Conservation (phyloP, 2,329 filamentous ascomycete species). For the Penicillium sclerotiorum region DNA sequence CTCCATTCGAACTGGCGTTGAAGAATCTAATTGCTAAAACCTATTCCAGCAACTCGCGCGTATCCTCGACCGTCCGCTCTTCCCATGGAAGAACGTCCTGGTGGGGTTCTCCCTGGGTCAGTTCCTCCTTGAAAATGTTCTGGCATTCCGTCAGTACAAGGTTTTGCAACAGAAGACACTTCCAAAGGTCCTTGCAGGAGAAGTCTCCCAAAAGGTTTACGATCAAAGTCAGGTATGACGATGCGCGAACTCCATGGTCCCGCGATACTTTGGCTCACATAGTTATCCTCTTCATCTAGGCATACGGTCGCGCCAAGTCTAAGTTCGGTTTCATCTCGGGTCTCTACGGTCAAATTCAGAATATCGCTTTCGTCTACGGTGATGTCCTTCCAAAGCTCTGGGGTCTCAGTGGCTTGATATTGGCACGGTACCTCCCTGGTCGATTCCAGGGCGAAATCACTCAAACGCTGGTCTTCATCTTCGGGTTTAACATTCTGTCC, state of each 20-base stretch:
- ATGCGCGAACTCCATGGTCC: not conserved
- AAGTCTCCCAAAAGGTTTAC: conserved; percentile 86
- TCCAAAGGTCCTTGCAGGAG: conserved; percentile 82
- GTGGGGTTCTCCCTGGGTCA: conserved; percentile 92
- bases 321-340: conserved; percentile 81
- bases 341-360: conserved; percentile 85
- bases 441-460: conserved; percentile 89
- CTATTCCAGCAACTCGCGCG: conserved; percentile 68
- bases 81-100: conserved; percentile 97
- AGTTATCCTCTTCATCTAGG: conserved; percentile 47
- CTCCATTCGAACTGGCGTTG: not conserved
- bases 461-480: conserved; percentile 89
- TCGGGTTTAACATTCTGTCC: conserved; percentile 80
- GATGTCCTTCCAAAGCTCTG: conserved; percentile 91
- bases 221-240: conserved; percentile 79
- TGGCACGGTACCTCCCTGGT: conserved; percentile 73
- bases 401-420: conserved; percentile 74
- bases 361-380: conserved; percentile 84
- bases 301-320: conserved; percentile 93
- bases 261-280: conserved; percentile 4
- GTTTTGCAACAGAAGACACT: conserved; percentile 78
- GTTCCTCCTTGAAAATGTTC: conserved; percentile 85
- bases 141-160: conserved; percentile 86
- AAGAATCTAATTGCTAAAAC: conserved; percentile 7
- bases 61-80: conserved; percentile 85